Evolutionary conservation across 2,329 filamentous ascomycete species (phyloP).

Genomic region (Calonectria montana): DNA sequence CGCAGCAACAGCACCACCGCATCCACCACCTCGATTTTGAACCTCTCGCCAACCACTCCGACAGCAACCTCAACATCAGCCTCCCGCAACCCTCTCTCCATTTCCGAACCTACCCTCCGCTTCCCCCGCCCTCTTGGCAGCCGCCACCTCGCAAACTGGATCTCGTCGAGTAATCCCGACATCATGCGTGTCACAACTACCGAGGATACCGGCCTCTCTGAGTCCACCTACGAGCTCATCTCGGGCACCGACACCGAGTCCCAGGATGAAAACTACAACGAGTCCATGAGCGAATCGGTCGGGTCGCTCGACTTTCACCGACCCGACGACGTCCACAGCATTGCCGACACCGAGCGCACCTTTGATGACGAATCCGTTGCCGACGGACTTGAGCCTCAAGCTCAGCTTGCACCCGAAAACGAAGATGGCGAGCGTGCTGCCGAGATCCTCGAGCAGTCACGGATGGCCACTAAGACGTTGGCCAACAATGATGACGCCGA

Average conservation of each 20-base stretch:
- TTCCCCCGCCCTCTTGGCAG: constrained; percentile 69
- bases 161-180: constrained; percentile 67
- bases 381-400: constrained; percentile 46
- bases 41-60: constrained; percentile 30
- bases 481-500: constrained; percentile 44
- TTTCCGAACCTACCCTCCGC: constrained; percentile 63
- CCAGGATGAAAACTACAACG: constrained; percentile 60
- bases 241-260: constrained; percentile 64
- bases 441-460: constrained; percentile 16
- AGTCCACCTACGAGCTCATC: constrained; percentile 69
- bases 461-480: background rate
- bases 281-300: constrained; percentile 61
- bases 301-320: constrained; percentile 61
- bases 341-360: constrained; percentile 61
- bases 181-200: constrained; percentile 62
- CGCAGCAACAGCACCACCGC: constrained; percentile 30
- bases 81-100: constrained; percentile 43
- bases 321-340: constrained; percentile 64
- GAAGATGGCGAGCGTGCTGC: constrained; percentile 27
- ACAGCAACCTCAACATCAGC: constrained; percentile 21
- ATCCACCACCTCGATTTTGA: constrained; percentile 11
- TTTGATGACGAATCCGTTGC: constrained; percentile 55
- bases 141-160: constrained; percentile 67
- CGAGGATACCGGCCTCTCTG: constrained; percentile 63
- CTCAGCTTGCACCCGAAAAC: constrained; percentile 16